These are phyloP conservation scores for Umbellularia californica DNA, from an alignment of 164 flowering plant species.

Conservation along the genomic window DNA sequence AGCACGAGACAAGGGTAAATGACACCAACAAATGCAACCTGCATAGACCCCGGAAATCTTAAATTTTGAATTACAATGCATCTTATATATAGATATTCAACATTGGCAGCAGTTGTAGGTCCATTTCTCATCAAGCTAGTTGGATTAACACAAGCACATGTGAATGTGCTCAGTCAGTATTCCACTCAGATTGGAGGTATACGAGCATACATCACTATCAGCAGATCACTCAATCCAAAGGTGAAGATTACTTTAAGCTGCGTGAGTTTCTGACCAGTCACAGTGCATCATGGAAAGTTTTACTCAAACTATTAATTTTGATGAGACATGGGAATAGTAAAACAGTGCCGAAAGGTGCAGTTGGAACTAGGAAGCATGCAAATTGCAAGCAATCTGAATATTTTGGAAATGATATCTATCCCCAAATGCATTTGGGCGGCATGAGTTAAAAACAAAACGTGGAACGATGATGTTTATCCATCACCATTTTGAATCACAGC, in stretches of 20 bases:
- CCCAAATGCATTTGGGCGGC: too few relatives aligned
- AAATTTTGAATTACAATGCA: neutral
- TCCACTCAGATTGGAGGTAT: neutral
- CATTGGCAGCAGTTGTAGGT: neutral
- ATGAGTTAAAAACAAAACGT: too few relatives aligned
- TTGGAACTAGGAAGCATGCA: neutral
- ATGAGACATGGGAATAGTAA: neutral
- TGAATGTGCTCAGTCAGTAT: neutral
- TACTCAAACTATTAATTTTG: too few relatives aligned
- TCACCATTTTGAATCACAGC: too few relatives aligned
- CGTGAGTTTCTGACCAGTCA: neutral
- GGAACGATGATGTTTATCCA: too few relatives aligned
- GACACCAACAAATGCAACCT: conserved; percentile 52
- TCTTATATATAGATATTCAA: neutral
- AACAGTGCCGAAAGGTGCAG: neutral
- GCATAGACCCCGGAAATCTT: conserved; percentile 14
- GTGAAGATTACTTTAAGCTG: neutral
- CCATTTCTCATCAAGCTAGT: neutral
- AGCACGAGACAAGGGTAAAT: conserved; percentile 63
- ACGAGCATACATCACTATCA: neutral
- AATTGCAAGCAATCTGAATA: neutral
- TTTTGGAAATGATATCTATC: too few relatives aligned
- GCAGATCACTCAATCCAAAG: neutral
- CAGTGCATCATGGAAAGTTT: neutral
- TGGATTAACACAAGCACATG: neutral